Evolutionary conservation across 2,329 filamentous ascomycete species (phyloP), one percentile per base, ranked within the genome.

Genomic region (Neoascochyta sp.): DNA sequence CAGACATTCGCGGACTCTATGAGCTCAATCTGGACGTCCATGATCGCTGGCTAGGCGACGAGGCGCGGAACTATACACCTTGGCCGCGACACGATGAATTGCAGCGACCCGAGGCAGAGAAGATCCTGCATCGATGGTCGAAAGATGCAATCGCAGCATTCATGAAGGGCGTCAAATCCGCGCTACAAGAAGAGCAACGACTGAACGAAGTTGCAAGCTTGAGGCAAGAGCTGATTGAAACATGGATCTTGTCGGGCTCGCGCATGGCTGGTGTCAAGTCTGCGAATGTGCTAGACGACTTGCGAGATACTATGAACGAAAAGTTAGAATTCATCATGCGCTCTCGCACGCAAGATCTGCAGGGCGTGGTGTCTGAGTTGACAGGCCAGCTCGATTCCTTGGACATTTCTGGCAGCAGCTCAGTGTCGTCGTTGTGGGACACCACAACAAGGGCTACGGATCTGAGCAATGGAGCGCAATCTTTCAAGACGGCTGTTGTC

Each of bases 51-150:
- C 84, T 92, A 41, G 75, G 83, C 11, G 80, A 88, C 6, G 86
- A 93, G 38, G 84, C 95, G 22, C 78, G 77, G 25, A 83, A 83
- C 43, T 95, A 93, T 55, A 90, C 81, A 1, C 89, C 89, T 0
- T 95, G 87, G 66, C 84, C 93, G 19, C 80, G 85, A 16, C 81
- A 93, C 48, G 86, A 89, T 44, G 84, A 92, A 44, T 48, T 73
- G 4, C 53, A 64, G 14, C 41, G 54, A 16, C 33, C 56, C 3
- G 66, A 70, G 11, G 66, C 60, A 5, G 62, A 67, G 34, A 63
- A 52, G 12, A 50, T 68, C 28, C 39, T 64, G 15, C 57, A 59
- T 24, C 45, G 50, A 21, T 69, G 63, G 66, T 65, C 60, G 7
- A 62, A 52, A 36, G 54, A 60, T 26, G 63, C 62, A 14, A 58